These are phyloP conservation scores for Fomitopsis pulvina DNA, from an alignment of 768 basidiomycete species.

Conservation along the genomic window DNA sequence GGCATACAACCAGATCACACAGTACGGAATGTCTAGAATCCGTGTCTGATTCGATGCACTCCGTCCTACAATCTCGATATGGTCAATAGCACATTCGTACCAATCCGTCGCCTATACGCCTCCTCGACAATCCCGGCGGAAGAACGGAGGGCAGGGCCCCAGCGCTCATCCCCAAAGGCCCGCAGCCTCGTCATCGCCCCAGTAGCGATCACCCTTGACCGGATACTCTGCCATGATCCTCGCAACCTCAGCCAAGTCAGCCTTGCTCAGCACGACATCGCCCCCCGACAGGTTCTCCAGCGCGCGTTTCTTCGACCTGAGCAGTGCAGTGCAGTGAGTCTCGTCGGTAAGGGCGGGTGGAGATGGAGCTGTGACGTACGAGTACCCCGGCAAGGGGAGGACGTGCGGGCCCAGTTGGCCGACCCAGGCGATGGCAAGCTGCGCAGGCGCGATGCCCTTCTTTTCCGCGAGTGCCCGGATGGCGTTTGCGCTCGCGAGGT, in stretches of 20 bases:
- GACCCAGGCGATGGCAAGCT: slow-evolving; percentile 34
- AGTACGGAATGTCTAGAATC: too few relatives aligned
- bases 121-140: too few relatives aligned
- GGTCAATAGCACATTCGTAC: too few relatives aligned
- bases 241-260: slow-evolving; percentile 33
- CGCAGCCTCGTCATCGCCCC: slow-evolving; percentile 14
- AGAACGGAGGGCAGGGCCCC: too few relatives aligned
- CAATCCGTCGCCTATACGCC: too few relatives aligned
- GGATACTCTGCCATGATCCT: slow-evolving; percentile 26
- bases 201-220: slow-evolving; percentile 35
- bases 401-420: slow-evolving; percentile 27
- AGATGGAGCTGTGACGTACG: slow-evolving; percentile 19
- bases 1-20: too few relatives aligned
- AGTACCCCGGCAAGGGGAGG: slow-evolving; percentile 42
- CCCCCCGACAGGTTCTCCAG: slow-evolving; percentile 34
- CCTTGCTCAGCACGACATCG: slow-evolving; percentile 23
- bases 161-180: slow-evolving; percentile 31
- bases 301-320: slow-evolving; percentile 30
- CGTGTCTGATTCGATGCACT: too few relatives aligned
- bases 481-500: slow-evolving; percentile 33
- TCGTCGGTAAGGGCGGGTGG: not conserved
- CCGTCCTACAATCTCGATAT: too few relatives aligned
- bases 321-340: not conserved
- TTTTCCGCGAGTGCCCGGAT: slow-evolving; percentile 30
- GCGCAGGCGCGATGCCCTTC: slow-evolving; percentile 34